These are phyloP conservation scores for Phytophthora chlamydospora DNA, from an alignment of 352 stramenopile species.

Conservation along the genomic window DNA sequence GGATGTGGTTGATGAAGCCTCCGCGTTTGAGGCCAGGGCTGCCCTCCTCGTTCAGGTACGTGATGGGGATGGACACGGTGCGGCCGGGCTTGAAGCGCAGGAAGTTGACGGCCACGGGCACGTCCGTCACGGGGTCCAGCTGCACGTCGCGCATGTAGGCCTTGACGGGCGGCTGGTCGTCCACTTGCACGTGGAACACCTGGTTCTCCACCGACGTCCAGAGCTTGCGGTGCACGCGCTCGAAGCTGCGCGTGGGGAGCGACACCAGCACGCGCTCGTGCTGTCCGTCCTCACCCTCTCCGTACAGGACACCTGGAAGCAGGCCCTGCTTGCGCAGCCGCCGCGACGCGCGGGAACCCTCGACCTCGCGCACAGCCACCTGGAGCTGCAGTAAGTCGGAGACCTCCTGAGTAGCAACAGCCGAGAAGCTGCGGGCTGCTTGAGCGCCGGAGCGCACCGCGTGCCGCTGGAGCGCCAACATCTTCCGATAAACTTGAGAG, in stretches of 20 bases:
- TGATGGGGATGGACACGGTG: constrained; percentile 92
- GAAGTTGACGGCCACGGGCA: constrained; percentile 91
- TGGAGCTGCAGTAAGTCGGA: constrained; percentile 57
- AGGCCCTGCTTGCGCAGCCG: constrained; percentile 83
- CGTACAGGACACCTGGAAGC: constrained; percentile 85
- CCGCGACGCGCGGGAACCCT: constrained; percentile 80
- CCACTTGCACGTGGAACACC: constrained; percentile 85
- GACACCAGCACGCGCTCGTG: constrained; percentile 78
- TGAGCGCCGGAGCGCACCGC: constrained; percentile 41
- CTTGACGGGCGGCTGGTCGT: constrained; percentile 67
- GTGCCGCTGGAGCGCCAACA: constrained; percentile 61
- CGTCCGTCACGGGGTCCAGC: constrained; percentile 84
- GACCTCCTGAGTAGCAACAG: constrained; percentile 32
- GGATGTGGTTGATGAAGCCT: constrained; percentile 93
- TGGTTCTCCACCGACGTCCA: constrained; percentile 90
- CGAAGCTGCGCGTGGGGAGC: constrained; percentile 74
- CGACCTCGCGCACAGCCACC: constrained; percentile 50
- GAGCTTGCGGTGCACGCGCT: constrained; percentile 85
- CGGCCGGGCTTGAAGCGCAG: constrained; percentile 92
- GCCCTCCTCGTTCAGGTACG: constrained; percentile 94
- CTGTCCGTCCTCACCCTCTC: constrained; percentile 72
- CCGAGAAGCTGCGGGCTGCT: constrained; percentile 51
- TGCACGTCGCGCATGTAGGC: constrained; percentile 89
- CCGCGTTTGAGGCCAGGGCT: constrained; percentile 94
- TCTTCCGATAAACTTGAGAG: constrained; percentile 24